Base-by-base conservation (phyloP, 116 monocot species). In the Iris pallida region DNA sequence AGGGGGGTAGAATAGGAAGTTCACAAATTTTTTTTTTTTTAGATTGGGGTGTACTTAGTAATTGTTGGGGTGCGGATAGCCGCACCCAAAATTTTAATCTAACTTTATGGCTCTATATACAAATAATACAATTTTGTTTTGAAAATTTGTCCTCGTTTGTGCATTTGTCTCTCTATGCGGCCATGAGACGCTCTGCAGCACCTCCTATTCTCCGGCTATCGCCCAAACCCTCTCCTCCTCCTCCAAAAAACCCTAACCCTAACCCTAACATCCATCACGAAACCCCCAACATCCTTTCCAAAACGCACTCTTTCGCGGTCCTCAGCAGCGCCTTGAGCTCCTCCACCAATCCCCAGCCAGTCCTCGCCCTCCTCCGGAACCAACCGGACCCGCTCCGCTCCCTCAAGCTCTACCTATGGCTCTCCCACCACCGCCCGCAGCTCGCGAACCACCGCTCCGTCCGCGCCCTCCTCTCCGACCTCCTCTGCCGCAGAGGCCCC, bases 381-480 rank as follows among this genome's bases (percentile, higher is more conserved):
- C 53, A 70, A n/a, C 62, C 83, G 12, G 71, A 74, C 71, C 87
- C 92, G 20, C 14, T 72, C 2, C 59, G 75, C 6, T 68, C 76
- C 8, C 75, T 97, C 52, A 89, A 83, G 63, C 76, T 97, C 41
- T 97, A 82, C 77, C 41, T 88, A 10, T 92, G 92, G 90, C 78
- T 83, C 63, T 90, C 80, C 8, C 81, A 65, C 78, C 71, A 78
- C 53, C 66, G 71, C 41, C 42, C 55, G 7, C 63, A 45, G 42
- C 56, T 92, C 13, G 78, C 83, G 0, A 78, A 73, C 53, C 77
- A 97, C 59, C 57, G n/a, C 13, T 80, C 73, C 5, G 75, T 92
- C 19, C 56, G 65, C 1, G 62, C 74, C 15, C 73, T 75, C 58
- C 68, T 97, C 12, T 57, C 69, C 3, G 83, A 90, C 56, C 45